Evolutionary conservation across 2,329 filamentous ascomycete species (phyloP).

Genomic region (Pseudocercospora pini-densiflorae): DNA sequence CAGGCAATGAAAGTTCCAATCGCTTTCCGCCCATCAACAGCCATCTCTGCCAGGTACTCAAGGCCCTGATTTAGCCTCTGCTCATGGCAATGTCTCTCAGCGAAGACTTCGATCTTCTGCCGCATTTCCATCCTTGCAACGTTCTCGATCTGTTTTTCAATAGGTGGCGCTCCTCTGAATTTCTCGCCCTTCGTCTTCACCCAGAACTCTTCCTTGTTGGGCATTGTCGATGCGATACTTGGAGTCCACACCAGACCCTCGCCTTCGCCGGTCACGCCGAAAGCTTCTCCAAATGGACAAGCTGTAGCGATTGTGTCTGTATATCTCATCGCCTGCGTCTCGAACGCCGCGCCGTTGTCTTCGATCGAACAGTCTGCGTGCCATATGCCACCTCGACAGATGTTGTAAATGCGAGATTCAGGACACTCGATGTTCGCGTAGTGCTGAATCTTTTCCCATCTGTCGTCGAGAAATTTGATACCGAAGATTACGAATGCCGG

Average conservation of each 20-base stretch:
- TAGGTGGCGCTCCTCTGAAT: neutral
- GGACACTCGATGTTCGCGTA: neutral
- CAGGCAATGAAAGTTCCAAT: no score
- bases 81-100: neutral
- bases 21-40: no score
- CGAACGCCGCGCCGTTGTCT: neutral
- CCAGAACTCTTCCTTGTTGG: neutral
- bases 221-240: neutral
- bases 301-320: neutral
- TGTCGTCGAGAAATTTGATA: neutral
- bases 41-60: no score
- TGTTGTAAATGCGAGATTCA: neutral
- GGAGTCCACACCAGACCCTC: neutral
- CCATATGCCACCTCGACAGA: neutral
- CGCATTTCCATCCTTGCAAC: neutral
- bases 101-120: neutral
- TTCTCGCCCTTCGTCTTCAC: neutral
- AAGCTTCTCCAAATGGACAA: neutral
- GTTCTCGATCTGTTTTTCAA: neutral
- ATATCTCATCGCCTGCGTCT: neutral
- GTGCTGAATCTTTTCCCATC: neutral
- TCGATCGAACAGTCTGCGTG: neutral
- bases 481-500: neutral
- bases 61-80: no score
- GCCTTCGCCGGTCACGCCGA: neutral